These are phyloP conservation scores for Infundibulicybe gibba DNA, from an alignment of 768 basidiomycete species.

Conservation along the genomic window DNA sequence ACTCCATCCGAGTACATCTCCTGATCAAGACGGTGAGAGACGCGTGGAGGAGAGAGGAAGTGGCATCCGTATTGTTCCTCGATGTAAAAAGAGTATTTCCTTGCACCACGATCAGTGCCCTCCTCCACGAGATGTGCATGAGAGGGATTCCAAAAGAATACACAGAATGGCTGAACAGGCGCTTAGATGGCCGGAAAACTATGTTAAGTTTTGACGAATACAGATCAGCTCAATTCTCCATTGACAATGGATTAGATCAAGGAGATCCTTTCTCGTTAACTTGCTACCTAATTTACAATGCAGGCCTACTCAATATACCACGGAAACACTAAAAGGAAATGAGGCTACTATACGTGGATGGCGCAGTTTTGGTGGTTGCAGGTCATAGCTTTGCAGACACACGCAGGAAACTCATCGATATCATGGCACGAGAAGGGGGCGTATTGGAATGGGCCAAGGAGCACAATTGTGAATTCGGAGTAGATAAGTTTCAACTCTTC, in stretches of 20 bases:
- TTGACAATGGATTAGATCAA: too few relatives aligned
- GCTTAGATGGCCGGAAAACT: too few relatives aligned
- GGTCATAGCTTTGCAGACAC: conserved; percentile 10
- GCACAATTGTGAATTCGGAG: conserved; percentile 18
- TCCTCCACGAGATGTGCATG: conserved; percentile 27
- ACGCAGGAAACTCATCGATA: conserved; percentile 5
- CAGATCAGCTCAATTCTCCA: too few relatives aligned
- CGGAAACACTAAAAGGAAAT: too few relatives aligned
- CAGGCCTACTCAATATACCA: too few relatives aligned
- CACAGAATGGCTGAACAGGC: conserved; percentile 11
- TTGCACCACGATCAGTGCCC: conserved; percentile 23
- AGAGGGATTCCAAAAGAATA: conserved; percentile 19
- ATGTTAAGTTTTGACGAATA: too few relatives aligned
- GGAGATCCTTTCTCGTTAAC: too few relatives aligned
- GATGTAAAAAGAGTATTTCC: conserved; percentile 42
- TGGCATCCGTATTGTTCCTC: conserved; percentile 26
- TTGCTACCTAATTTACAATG: too few relatives aligned
- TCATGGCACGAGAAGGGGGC: conserved; percentile 14
- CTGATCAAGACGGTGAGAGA: too few relatives aligned
- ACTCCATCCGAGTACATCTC: conserved; percentile 33
- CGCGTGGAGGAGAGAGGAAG: conserved; percentile 29
- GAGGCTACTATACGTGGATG: too few relatives aligned
- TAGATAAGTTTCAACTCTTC: conserved; percentile 18
- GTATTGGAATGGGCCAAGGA: conserved; percentile 18
- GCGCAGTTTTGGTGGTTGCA: conserved; percentile 9